Base-by-base conservation (phyloP, 805 yeast species). In the Candida saitoana region DNA sequence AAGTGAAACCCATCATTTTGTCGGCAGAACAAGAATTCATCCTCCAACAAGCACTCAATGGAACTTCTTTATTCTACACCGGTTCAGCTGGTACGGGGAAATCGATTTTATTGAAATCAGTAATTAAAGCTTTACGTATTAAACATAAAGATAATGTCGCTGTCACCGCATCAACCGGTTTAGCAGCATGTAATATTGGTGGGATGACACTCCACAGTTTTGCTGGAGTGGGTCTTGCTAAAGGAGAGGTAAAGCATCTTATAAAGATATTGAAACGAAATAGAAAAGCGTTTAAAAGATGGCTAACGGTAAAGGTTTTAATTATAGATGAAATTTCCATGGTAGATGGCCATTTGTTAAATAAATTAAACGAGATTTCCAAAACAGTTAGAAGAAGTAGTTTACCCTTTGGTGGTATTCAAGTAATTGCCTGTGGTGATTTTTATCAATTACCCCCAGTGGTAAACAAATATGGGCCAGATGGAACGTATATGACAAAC, bases 31-130 rank as follows among this genome's bases (percentile, higher is more conserved):
- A 86, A 55, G 73, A 75, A 43, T 63, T 73, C 38, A 79, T 93
- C 17, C 71, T 87, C 8, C 76, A 79, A 7, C 62, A 86, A 41
- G 95, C 83, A 0, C 62, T 77, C 34, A 56, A 68, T 17, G 89
- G 95, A 0, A 65, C 69, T 14, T 87, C 83, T 45, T 64, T 93
- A 2, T 93, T 93, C 57, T 93, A 87, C 59, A 93, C 99, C 0
- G 99, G 99, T 39, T 88, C 97, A 25, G 99, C 99, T 0, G 99
- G 99, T 54, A 93, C 99, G 0, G 99, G 99, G 57, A 93, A 93
- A 58, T 91, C 99, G 1, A 84, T 93, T 3, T 67, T 93, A n/a
- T 65, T 93, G 39, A 74, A 76, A 46, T 71, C 79, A 8, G 68
- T 86, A 29, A 84, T 86, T 41, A 75, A 76, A 51, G 61, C 71